Base-by-base conservation (phyloP, 129 eudicot genomes). In the Oenanthe sinensis region DNA sequence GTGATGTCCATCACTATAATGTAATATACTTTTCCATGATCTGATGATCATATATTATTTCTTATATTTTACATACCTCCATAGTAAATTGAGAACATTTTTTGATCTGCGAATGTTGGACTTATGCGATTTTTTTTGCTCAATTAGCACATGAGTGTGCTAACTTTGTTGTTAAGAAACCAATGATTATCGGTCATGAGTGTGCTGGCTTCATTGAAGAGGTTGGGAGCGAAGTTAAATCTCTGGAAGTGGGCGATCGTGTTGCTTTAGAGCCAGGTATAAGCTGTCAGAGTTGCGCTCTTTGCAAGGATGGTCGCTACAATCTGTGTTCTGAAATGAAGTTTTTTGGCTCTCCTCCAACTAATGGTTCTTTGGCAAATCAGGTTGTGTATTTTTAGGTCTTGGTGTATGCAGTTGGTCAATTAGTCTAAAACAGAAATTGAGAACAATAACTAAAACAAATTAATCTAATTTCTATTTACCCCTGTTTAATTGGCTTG, bases 151-250 rank as follows among this genome's bases (percentile, higher is more conserved):
- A 83, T 84, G 89, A 80, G 58, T 77, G 81, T 58, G 89, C 81
- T 28, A 71, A 86, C 71, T 88, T 85, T 68, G 37, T 84, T 44
- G 88, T 88, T n/a, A 84, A 88, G 77, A 82, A 86, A 50, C 88
- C 92, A 11, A 86, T 86, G 92, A 85, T 88, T 22, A 71, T 86
- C 42, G 92, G 92, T 6, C 92, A 88, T 40, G 89, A 85, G 83
- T 88, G 89, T 74, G 91, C 89, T 52, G 91, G 91, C 9, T 74
- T 88, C 62, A n/a, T 81, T 33, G 83, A 85, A 81, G 81, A 88
- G 78, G 79, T 85, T 47, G 91, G 91, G 33, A 77, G 86, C 45
- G 55, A 80, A 67, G 87, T 88, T 47, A 84, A 84, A 80, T 26
- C 79, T 42, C 67, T 86, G 77, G 46, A 60, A 19, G 81, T 84